Evolutionary conservation across 2,329 filamentous ascomycete species (phyloP).

Genomic region (Ascochyta pisi): DNA sequence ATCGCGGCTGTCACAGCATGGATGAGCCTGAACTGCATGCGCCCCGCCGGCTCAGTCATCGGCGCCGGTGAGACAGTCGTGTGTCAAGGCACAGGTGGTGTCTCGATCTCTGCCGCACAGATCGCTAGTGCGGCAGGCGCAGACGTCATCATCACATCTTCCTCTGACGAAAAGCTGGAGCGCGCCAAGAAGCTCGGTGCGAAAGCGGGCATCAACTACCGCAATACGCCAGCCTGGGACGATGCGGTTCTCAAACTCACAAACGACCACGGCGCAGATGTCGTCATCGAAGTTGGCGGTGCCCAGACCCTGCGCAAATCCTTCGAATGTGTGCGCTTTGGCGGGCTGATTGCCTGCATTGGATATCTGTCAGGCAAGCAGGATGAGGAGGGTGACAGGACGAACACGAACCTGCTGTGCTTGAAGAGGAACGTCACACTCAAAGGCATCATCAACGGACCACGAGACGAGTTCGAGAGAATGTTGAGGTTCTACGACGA

Average conservation of each 20-base stretch:
- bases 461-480: conserved; percentile 60
- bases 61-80: conserved; percentile 50
- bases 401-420: conserved; percentile 66
- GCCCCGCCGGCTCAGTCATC: conserved; percentile 60
- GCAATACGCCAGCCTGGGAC: conserved; percentile 65
- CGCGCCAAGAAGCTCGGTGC: conserved; percentile 64
- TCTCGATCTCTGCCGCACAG: conserved; percentile 50
- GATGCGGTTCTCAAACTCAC: conserved; percentile 60
- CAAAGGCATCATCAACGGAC: conserved; percentile 69
- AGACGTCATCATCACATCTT: conserved; percentile 65
- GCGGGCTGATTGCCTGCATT: conserved; percentile 51
- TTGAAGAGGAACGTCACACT: conserved; percentile 60
- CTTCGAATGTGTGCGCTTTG: conserved; percentile 53
- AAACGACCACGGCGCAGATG: conserved; percentile 52
- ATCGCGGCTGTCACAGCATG: conserved; percentile 69
- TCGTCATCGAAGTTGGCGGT: conserved; percentile 61
- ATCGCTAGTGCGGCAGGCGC: conserved; percentile 54
- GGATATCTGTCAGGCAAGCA: conserved; percentile 60
- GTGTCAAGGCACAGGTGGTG: conserved; percentile 55
- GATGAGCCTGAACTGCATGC: conserved; percentile 69
- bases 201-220: conserved; percentile 68
- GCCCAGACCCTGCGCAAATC: conserved; percentile 57
- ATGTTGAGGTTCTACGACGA: conserved; percentile 53
- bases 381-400: conserved; percentile 61
- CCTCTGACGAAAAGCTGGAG: conserved; percentile 61